Evolutionary conservation across 2,329 filamentous ascomycete species (phyloP), one percentile per base, ranked within the genome.

Genomic region (Myotisia sp.): DNA sequence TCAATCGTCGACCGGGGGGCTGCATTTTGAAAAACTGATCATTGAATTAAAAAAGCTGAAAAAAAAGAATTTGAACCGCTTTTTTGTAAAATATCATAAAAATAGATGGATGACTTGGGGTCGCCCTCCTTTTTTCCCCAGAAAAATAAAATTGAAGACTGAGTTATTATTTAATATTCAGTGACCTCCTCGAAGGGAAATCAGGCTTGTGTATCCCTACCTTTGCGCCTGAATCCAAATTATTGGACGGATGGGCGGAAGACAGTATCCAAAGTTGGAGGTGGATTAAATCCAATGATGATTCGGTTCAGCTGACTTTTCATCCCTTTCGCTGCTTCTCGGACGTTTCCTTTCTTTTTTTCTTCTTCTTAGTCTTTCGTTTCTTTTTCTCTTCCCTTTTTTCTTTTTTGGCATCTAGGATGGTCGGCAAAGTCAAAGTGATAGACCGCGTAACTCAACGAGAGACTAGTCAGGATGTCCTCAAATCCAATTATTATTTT

Each of bases 161-260:
- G n/a, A n/a, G n/a, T n/a, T n/a, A n/a, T n/a, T n/a, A n/a, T n/a
- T n/a, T n/a, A n/a, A n/a, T n/a, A n/a, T n/a, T n/a, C n/a, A n/a
- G n/a, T n/a, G n/a, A n/a, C n/a, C n/a, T n/a, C n/a, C n/a, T n/a
- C n/a, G n/a, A n/a, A n/a, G n/a, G n/a, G n/a, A n/a, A n/a, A n/a
- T n/a, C n/a, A n/a, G n/a, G 33, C 33, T 26, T 41, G 39, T 41
- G 39, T 41, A 41, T 38, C 39, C 39, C 39, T 36, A 32, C 28
- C 26, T 27, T 24, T 24, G 26, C 23, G 33, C 24, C 19, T 29
- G 34, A 24, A 34, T 31, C 31, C 30, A 33, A 37, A 29, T 29
- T 42, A 42, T 44, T 40, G 37, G 40, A 32, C 39, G 39, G 37
- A 42, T 37, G 18, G 28, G 26, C 36, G 39, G 42, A 41, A 36